Base-by-base conservation (phyloP, 306 rosid genomes). In the Vigna hirtella region DNA sequence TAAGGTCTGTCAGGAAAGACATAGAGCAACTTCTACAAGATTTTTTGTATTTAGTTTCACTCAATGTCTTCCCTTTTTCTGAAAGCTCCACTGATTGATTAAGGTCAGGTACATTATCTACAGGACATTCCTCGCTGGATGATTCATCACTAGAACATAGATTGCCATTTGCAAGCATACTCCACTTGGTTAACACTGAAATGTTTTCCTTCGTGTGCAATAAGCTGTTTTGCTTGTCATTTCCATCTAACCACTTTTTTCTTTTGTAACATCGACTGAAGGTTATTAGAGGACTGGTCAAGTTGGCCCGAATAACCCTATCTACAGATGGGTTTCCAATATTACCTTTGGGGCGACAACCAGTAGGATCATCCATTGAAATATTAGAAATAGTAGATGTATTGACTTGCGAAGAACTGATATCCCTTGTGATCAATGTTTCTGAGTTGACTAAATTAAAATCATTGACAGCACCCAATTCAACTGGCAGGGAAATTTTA, bases 241-340 rank as follows among this genome's bases (percentile, higher is more conserved):
- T 50, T 38, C 74, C 83, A 66, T 81, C 81, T n/a, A 42, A 74
- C 53, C 69, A 64, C 66, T 61, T 88, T 87, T 73, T 88, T 77
- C 88, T 77, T 81, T 79, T 88, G 71, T 80, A 77, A 73, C 89
- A 75, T 65, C 83, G 85, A 74, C 63, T 73, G 85, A 89, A 89
- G 72, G 92, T 90, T 74, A 71, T 68, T 72, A 86, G 52, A 5
- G 89, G 85, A 53, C 72, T 56, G 43, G 76, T 36, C 67, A 69
- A 73, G 72, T 74, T 81, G 76, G 81, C 36, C 77, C 53, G 81
- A 30, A 4, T 22, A 69, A 61, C 72, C 51, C 40, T 66, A 53
- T 36, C 62, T 59, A 64, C 64, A 43, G 85, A 57, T 80, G 61
- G 75, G 68, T 55, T 76, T 30, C 34, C 73, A 8, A 52, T 74